Base-by-base conservation (phyloP, 75 land plant genomes). In the Selaginella moellendorffii region DNA sequence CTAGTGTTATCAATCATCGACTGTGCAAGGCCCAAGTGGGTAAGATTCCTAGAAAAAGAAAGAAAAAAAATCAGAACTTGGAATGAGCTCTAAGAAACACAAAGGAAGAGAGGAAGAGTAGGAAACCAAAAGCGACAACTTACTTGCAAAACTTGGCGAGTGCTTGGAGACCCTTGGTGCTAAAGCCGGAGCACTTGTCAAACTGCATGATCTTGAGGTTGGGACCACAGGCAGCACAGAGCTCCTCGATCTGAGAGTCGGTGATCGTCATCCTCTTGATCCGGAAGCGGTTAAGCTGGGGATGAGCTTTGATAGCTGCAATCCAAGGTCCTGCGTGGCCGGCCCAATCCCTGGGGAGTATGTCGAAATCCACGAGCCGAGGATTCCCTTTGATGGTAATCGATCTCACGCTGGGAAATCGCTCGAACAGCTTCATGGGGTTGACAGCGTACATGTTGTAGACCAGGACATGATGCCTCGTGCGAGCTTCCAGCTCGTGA, bases 401-500 rank as follows among this genome's bases (percentile, higher is more conserved):
- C 23, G 59, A 56, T 19, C 9, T 56, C 23, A 25, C 59, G n/a
- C 24, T 56, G 5, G 59, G 59, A 19, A 56, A 56, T 8, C 59
- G 8, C 59, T 19, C n/a, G 24, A 25, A 19, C 59, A 56, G 9
- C 2, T 56, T 8, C 21, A 56, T 19, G 8, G 59, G 59, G 19
- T 56, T 19, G 17, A 56, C 59, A 8, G 59, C 59, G n/a, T 56
- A 56, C 59, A 56, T 56, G 59, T 56, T 56, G 59, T 56, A 56
- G 17, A 56, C 59, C 2, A 56, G 24, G n/a, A 56, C 19, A 21
- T 56, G 59, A 21, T 19, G 59, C 59, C 59, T 8, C 9, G 59
- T 56, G 17, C 59, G 19, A 56, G 59, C 59, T 56, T 56, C 59
- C n/a, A 56, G 5, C 8, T 9, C 59, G n/a, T 56, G 19, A 19